Conservation (phyloP, 2,329 filamentous ascomycete species). For the Epichloe scottii region DNA sequence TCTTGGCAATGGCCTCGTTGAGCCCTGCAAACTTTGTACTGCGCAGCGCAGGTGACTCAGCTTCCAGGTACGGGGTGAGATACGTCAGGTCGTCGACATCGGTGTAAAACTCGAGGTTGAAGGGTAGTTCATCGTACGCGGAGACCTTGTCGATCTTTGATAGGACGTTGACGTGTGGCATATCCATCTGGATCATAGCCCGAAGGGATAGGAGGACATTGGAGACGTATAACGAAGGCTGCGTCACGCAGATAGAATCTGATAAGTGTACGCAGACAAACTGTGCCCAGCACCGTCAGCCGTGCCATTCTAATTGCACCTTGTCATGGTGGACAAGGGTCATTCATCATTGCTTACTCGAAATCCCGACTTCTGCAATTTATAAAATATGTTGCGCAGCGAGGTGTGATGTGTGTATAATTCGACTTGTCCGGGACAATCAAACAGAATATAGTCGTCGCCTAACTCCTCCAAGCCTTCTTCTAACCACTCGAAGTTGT, state of each 20-base stretch:
- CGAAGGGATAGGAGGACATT: conserved; percentile 85
- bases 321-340: not conserved
- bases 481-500: conserved; percentile 88
- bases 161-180: conserved; percentile 88
- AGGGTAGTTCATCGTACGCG: conserved; percentile 74
- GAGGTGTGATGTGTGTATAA: conserved; percentile 93
- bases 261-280: conserved; percentile 87
- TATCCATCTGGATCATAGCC: conserved; percentile 96
- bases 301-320: not conserved
- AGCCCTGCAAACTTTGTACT: conserved; percentile 70
- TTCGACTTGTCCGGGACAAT: conserved; percentile 95
- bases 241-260: conserved; percentile 84
- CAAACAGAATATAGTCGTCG: conserved; percentile 89
- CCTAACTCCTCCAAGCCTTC: conserved; percentile 65
- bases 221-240: conserved; percentile 89
- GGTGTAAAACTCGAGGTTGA: conserved; percentile 95
- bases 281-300: conserved; percentile 32
- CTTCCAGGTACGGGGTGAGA: conserved; percentile 66
- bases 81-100: conserved; percentile 89
- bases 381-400: conserved; percentile 81
- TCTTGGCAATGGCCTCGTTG: conserved; percentile 73
- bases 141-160: conserved; percentile 95
- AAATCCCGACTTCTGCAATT: conserved; percentile 81
- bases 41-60: conserved; percentile 58
- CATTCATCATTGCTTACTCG: conserved; percentile 44